A percentile compares a stretch with the other conserved stretches of the same genome.
Conservation (phyloP, 2,329 filamentous ascomycete species). For the Paecilomyces dactylethromorphus region DNA sequence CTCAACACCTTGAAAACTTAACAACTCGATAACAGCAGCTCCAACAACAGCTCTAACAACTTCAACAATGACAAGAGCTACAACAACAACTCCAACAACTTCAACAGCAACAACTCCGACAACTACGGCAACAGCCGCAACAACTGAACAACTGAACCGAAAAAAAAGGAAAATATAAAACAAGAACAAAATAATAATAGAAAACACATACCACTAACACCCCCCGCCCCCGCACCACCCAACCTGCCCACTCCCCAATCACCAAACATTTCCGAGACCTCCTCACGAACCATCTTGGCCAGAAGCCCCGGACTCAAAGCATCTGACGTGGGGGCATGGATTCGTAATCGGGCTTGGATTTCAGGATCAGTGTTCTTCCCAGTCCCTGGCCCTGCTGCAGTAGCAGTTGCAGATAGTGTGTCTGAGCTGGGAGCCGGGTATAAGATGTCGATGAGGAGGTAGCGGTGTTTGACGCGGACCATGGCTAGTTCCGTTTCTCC, state of each 20-base stretch:
- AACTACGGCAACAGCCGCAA: not conserved
- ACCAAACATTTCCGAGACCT: slow-evolving; percentile 70
- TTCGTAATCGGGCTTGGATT: slow-evolving; percentile 58
- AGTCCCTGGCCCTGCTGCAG: slow-evolving; percentile 7
- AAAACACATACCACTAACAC: slow-evolving; percentile 55
- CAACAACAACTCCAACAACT: not conserved
- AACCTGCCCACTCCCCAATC: slow-evolving; percentile 65
- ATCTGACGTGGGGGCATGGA: slow-evolving; percentile 73
- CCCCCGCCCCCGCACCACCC: slow-evolving; percentile 60
- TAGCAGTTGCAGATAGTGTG: slow-evolving; percentile 33
- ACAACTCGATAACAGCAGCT: too few relatives aligned
- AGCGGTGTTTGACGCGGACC: slow-evolving; percentile 95
- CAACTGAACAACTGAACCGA: not conserved
- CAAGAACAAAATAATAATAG: not conserved
- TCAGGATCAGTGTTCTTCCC: slow-evolving; percentile 23
- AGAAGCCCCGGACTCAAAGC: slow-evolving; percentile 61
- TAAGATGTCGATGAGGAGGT: slow-evolving; percentile 88
- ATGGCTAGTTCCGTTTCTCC: slow-evolving; percentile 42
- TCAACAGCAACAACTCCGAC: not conserved
- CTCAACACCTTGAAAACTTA: too few relatives aligned
- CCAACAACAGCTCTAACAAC: too few relatives aligned
- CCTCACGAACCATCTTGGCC: slow-evolving; percentile 61
- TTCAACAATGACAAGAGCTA: not conserved
- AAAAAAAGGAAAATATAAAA: slow-evolving; percentile 1
- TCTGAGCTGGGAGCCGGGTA: slow-evolving; percentile 57